Base-by-base conservation (phyloP, 768 basidiomycete genomes). In the Mrakia hoshinonis region DNA sequence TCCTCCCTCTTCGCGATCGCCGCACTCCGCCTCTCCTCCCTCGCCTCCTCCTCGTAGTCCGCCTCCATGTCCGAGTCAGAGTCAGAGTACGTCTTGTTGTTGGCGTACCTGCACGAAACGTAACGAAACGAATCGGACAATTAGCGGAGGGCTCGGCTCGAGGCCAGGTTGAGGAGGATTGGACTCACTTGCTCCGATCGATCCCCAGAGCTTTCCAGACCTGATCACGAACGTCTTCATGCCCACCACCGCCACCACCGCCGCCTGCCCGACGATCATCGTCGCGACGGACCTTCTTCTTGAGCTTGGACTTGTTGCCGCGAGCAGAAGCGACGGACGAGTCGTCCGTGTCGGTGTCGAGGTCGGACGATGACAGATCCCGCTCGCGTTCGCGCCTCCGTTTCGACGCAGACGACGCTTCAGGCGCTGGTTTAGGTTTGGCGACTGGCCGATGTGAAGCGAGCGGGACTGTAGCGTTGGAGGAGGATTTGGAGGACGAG, bases 51-150 rank as follows among this genome's bases (percentile, higher is more conserved):
- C 38, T 38, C 69, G 9, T 70, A 74, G 0, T 63, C 47, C 29
- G 72, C 76, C 63, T 77, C 76, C 76, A 77, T 77, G 47, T 76
- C 75, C 31, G 62, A 64, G 55, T 67, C 65, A 9, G 46, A 48
- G 46, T 66, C 76, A 22, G 73, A 74, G 43, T 68, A 61, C 2
- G 31, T 48, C 34, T 74, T 69, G 20, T 67, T 48, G 65, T 4
- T 13, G 3, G 54, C 29, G 49, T 74, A 73, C 26, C 55, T 20
- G 46, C 20, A 20, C 11, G n/a, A 9, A 38, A 24, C 26, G n/a
- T 22, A 52, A 36, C 20, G 29, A 34, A 20, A 15, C 5, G 65
- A 6, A n/a, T 39, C 20, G 13, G 11, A 12, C 47, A 13, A 47
- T 11, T n/a, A 7, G 7, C 18, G 12, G 5, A 10, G 64, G n/a